Base-by-base conservation (phyloP, 2,329 filamentous ascomycete species). In the Curvularia sp. region DNA sequence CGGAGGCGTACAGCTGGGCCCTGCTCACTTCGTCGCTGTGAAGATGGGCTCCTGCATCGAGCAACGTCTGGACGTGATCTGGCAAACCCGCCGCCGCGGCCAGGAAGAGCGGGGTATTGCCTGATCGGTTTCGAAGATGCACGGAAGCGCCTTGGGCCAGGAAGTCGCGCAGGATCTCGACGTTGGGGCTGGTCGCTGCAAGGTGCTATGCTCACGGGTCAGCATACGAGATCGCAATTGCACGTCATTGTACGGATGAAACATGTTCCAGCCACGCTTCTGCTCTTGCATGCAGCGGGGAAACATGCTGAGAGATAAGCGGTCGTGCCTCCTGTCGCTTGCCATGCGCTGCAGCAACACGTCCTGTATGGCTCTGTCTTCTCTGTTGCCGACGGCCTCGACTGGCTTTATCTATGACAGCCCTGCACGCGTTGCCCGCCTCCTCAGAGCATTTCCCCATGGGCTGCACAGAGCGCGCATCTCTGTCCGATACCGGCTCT, bases 21-120 rank as follows among this genome's bases (percentile, higher is more conserved):
- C 83, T 80, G 28, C 77, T 76, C 63, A 82, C 74, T 75, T 88
- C 85, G 58, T 85, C 84, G 3, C 82, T 79, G 68, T 87, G 84
- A 64, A 87, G 75, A 79, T 88, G 85, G 24, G 84, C 85, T 18
- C 85, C 85, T 13, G 84, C 84, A 69, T 83, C 80, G 46, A 81
- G 80, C 48, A 88, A 77, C 46, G 85, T 77, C 61, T 77, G 68
- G 58, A 86, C 85, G 65, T 87, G 84, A 49, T 85, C 81, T 50
- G 76, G 72, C 55, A 85, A 74, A 48, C 85, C 84, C 30, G 83
- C 83, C 63, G 83, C 83, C 49, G 85, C 85, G 3, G 85, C 85
- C 52, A 87, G 76, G 72, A 85, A 87, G 49, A 88, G 78, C 57
- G 85, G 85, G 49, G 85, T 87, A 64, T 84, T 81, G 24, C 84